Evolutionary conservation across 176 grass and related monocot species (phyloP).

Genomic region (Phragmites australis): DNA sequence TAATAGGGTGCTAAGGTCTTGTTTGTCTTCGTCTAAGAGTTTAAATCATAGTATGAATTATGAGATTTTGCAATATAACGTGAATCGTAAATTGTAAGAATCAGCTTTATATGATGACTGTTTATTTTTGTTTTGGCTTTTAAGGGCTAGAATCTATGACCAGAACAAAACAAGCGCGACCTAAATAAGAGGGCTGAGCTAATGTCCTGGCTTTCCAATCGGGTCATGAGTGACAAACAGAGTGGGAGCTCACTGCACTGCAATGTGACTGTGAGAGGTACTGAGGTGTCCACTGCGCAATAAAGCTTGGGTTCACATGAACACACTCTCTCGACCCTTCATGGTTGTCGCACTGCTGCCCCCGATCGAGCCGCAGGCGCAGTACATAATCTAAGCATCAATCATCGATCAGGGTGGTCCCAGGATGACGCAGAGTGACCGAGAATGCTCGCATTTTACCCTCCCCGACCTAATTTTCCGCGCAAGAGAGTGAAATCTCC

Average conservation of each 20-base stretch:
- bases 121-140: no score
- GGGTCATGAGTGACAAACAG: background rate
- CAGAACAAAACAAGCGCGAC: no score
- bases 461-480: background rate
- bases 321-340: background rate
- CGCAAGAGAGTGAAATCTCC: background rate
- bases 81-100: no score
- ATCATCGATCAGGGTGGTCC: background rate
- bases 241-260: background rate
- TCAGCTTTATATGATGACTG: no score
- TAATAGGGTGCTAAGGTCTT: background rate
- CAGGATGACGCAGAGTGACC: slow-evolving; percentile 10
- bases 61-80: no score
- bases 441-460: background rate
- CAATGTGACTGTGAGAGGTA: background rate
- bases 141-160: no score
- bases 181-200: background rate
- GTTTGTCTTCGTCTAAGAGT: no score
- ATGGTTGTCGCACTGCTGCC: slow-evolving; percentile 27
- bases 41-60: no score
- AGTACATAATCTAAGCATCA: slow-evolving; percentile 21
- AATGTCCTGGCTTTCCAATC: background rate
- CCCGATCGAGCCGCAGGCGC: background rate
- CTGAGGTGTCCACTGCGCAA: background rate
- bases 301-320: slow-evolving; percentile 40